Evolutionary conservation across 495 filamentous ascomycete genomes (phyloP).

Genomic region (Daldinia vernicosa): DNA sequence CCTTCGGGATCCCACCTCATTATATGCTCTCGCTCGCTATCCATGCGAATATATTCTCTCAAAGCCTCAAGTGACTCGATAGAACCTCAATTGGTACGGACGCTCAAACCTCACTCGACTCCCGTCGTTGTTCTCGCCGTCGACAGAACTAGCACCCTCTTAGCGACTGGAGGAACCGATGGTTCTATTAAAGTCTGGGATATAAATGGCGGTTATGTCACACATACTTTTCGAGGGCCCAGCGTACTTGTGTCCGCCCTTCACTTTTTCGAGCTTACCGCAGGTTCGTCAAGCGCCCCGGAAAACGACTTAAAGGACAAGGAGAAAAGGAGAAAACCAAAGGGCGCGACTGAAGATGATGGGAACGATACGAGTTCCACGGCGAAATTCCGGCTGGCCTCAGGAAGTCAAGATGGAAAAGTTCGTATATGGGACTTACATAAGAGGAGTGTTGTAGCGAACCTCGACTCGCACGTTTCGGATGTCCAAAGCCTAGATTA

Average conservation of each 20-base stretch:
- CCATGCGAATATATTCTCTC: constrained; percentile 89
- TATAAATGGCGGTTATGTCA: constrained; percentile 87
- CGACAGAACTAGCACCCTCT: constrained; percentile 85
- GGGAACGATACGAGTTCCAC: constrained; percentile 50
- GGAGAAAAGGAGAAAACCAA: constrained; percentile 55
- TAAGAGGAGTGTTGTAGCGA: constrained; percentile 78
- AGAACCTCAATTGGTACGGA: constrained; percentile 73
- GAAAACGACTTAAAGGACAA: constrained; percentile 48
- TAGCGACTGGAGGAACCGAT: constrained; percentile 92
- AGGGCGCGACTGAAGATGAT: constrained; percentile 54
- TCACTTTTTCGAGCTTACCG: constrained; percentile 83
- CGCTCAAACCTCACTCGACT: constrained; percentile 87
- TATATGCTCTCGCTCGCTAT: constrained; percentile 89
- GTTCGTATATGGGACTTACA: constrained; percentile 90
- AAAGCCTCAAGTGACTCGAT: constrained; percentile 63
- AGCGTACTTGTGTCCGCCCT: constrained; percentile 89
- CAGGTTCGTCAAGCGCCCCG: constrained; percentile 44
- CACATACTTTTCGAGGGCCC: constrained; percentile 93
- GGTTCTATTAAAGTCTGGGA: constrained; percentile 97
- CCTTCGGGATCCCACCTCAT: constrained; percentile 87
- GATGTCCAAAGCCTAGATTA: constrained; percentile 87
- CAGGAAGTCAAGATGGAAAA: constrained; percentile 91
- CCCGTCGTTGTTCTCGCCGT: constrained; percentile 85
- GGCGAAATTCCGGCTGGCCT: constrained; percentile 79
- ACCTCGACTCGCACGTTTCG: constrained; percentile 90